These are phyloP conservation scores for Pseudogymnoascus sp. DNA, from an alignment of 2,329 filamentous ascomycete species.

Conservation along the genomic window DNA sequence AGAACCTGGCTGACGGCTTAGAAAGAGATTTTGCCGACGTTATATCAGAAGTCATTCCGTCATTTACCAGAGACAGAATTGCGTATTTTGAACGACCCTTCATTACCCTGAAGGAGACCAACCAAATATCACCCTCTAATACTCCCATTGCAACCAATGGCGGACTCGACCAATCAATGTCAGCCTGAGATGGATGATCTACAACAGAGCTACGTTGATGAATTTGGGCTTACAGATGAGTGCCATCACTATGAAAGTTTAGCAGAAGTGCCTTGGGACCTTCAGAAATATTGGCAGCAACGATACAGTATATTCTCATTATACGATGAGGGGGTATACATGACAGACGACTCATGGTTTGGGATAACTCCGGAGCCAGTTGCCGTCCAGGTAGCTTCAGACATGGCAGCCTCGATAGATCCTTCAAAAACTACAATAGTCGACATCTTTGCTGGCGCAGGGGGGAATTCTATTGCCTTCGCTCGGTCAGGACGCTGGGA, in stretches of 20 bases:
- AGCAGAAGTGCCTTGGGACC: slow-evolving; percentile 70
- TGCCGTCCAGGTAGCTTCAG: slow-evolving; percentile 55
- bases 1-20: neutral
- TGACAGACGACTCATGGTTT: slow-evolving; percentile 95
- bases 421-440: slow-evolving; percentile 46
- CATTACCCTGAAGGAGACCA: neutral
- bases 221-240: slow-evolving; percentile 44
- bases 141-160: neutral
- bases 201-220: neutral
- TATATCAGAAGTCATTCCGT: slow-evolving; percentile 6
- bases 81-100: slow-evolving; percentile 1
- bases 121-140: neutral
- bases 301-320: slow-evolving; percentile 78
- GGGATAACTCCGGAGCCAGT: slow-evolving; percentile 92
- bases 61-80: neutral
- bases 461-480: slow-evolving; percentile 94
- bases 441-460: slow-evolving; percentile 85
- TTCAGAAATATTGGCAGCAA: slow-evolving; percentile 94
- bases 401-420: slow-evolving; percentile 32
- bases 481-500: slow-evolving; percentile 74
- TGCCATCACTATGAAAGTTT: slow-evolving; percentile 70
- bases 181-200: neutral
- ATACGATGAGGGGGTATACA: slow-evolving; percentile 81
- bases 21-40: slow-evolving; percentile 5
- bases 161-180: slow-evolving; percentile 8